phyloP scores from a whole-genome alignment of 805 yeast genomes.

The Yarrowia divulgata region DNA sequence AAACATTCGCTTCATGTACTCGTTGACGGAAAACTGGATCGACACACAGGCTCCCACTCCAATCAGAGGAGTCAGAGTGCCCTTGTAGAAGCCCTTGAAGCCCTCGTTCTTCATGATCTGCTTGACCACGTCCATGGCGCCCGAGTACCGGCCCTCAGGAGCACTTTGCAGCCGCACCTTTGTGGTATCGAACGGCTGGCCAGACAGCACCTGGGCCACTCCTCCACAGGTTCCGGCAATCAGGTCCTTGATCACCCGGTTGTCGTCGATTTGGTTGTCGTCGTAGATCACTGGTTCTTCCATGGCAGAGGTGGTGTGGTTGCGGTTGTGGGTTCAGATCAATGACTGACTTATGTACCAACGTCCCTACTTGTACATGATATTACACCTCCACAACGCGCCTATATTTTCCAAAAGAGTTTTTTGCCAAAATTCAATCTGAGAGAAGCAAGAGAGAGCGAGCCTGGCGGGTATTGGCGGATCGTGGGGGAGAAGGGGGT shows the following conservation, averaged over 20 bases:
- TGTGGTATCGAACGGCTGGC: slow-evolving; percentile 96
- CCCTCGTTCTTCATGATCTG: slow-evolving; percentile 82
- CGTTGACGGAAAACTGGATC: slow-evolving; percentile 94
- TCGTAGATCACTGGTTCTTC: slow-evolving; percentile 37
- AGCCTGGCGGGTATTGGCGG: neutral
- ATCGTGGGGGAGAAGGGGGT: neutral
- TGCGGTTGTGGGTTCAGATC: neutral
- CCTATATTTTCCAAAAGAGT: slow-evolving; percentile 31
- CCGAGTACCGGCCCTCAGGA: slow-evolving; percentile 73
- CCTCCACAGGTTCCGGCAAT: slow-evolving; percentile 96
- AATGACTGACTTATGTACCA: neutral
- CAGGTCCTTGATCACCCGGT: slow-evolving; percentile 73
- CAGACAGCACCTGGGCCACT: slow-evolving; percentile 91
- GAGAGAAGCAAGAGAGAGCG: slow-evolving; percentile 23
- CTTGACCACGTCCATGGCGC: slow-evolving; percentile 79
- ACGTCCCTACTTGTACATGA: too few relatives aligned
- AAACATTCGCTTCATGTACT: slow-evolving; percentile 86
- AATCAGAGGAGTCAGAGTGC: slow-evolving; percentile 88
- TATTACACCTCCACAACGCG: slow-evolving; percentile 20
- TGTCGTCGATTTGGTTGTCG: slow-evolving; percentile 2
- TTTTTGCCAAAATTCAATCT: slow-evolving; percentile 2
- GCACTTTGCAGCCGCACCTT: slow-evolving; percentile 93
- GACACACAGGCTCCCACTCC: slow-evolving; percentile 99
- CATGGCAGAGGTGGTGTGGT: neutral
- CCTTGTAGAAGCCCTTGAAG: slow-evolving; percentile 84